Percentiles rank a stretch among this genome's conserved stretches.
These are phyloP conservation scores for Colletotrichum tropicicola DNA, from an alignment of 2,329 filamentous ascomycete species.

Conservation along the genomic window DNA sequence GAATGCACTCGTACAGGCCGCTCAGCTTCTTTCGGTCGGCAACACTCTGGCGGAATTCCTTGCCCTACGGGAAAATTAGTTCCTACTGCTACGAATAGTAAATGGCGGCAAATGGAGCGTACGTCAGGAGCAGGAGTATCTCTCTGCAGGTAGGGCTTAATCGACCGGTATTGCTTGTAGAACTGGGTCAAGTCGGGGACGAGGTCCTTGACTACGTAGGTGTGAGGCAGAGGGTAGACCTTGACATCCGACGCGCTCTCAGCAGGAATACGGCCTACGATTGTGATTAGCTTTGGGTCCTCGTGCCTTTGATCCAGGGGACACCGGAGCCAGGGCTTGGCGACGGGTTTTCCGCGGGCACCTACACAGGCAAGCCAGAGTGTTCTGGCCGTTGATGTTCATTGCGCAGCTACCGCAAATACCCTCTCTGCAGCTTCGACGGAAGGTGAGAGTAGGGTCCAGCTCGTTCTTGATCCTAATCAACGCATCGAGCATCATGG, in stretches of 20 bases:
- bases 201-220: slow-evolving; percentile 98
- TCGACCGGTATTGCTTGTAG: slow-evolving; percentile 99
- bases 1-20: slow-evolving; percentile 98
- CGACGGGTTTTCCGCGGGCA: slow-evolving; percentile 36
- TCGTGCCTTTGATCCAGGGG: not conserved
- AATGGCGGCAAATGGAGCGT: slow-evolving; percentile 50
- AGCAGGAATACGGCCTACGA: slow-evolving; percentile 87
- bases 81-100: not conserved
- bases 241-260: slow-evolving; percentile 84
- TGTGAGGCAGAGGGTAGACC: slow-evolving; percentile 98
- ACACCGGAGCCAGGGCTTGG: not conserved
- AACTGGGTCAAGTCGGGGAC: slow-evolving; percentile 98
- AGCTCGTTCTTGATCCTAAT: slow-evolving; percentile 99
- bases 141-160: slow-evolving; percentile 97
- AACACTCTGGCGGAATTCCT: slow-evolving; percentile 90
- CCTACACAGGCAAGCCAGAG: slow-evolving; percentile 95
- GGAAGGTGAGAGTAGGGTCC: slow-evolving; percentile 95
- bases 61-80: slow-evolving; percentile 68
- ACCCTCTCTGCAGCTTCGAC: slow-evolving; percentile 94
- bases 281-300: slow-evolving; percentile 36
- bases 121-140: slow-evolving; percentile 86
- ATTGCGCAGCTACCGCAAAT: slow-evolving; percentile 99
- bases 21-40: slow-evolving; percentile 96
- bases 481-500: slow-evolving; percentile 96
- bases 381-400: slow-evolving; percentile 99